Percentiles rank a stretch among this genome's conserved stretches.
phyloP scores from a whole-genome alignment of 257 asterid species.

The Knoxia roxburghii region DNA sequence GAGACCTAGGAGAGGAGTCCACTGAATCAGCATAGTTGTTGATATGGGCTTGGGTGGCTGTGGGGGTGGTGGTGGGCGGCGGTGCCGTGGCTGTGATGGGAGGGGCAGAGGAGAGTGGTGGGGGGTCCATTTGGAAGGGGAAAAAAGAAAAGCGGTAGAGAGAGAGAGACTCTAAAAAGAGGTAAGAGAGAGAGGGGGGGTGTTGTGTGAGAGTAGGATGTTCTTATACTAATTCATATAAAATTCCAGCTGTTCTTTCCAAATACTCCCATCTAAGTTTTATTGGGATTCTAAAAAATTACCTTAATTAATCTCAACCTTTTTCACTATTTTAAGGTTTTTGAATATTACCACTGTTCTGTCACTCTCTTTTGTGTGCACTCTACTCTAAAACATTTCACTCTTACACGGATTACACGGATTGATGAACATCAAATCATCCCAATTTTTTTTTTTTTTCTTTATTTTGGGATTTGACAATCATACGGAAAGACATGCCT shows the following conservation, averaged over 20 bases:
- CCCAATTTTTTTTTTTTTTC: no score
- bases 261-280: conserved; percentile 20
- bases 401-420: no score
- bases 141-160: conserved; percentile 4
- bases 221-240: conserved; percentile 26
- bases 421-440: no score
- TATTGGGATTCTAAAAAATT: conserved; percentile 14
- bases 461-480: no score
- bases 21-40: conserved; percentile 34
- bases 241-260: conserved; percentile 33
- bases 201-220: conserved; percentile 23
- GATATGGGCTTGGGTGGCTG: not conserved
- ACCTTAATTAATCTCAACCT: not conserved
- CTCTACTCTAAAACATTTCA: not conserved
- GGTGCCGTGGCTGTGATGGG: conserved; percentile 9
- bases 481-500: no score
- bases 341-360: not conserved
- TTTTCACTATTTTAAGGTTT: not conserved
- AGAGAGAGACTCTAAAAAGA: conserved; percentile 11
- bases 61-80: not conserved
- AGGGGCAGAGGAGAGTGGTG: conserved; percentile 40
- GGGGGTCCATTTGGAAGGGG: conserved; percentile 60
- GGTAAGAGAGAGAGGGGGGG: not conserved
- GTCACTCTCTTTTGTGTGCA: not conserved
- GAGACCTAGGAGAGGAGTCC: conserved; percentile 69